phyloP scores from a whole-genome alignment of 169 alveolate species.

The Fabrea salina region DNA sequence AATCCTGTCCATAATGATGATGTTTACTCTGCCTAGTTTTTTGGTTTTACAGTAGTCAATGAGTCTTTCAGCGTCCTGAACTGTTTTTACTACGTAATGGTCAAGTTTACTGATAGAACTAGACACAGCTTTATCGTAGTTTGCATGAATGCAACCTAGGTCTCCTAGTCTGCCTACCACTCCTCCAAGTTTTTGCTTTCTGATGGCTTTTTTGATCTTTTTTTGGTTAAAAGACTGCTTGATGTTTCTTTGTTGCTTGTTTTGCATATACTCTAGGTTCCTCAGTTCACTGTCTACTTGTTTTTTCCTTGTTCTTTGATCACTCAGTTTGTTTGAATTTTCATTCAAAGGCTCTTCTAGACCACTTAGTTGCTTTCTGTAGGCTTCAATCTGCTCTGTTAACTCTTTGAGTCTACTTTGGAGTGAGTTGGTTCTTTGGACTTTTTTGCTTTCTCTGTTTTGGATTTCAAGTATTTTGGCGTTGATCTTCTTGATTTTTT shows the following conservation, averaged over 20 bases:
- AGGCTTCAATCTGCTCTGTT: conserved; percentile 14
- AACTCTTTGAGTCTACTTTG: neutral
- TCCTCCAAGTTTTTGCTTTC: conserved; percentile 63
- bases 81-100: conserved; percentile 86
- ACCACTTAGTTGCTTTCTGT: conserved; percentile 8
- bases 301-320: neutral
- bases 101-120: conserved; percentile 88
- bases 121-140: conserved; percentile 87
- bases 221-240: conserved; percentile 57
- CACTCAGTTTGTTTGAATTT: neutral
- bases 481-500: conserved; percentile 16
- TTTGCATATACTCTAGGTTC: neutral
- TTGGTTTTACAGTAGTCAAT: conserved; percentile 84
- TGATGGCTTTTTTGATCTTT: conserved; percentile 52
- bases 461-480: neutral
- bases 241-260: conserved; percentile 40
- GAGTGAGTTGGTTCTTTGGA: conserved; percentile 24
- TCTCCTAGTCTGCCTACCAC: conserved; percentile 93
- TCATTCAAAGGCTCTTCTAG: neutral
- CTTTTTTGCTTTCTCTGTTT: neutral
- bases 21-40: conserved; percentile 87
- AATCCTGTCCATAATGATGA: conserved; percentile 73
- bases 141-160: conserved; percentile 84
- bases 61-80: conserved; percentile 85
- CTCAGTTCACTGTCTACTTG: neutral